These are phyloP conservation scores for Pleurostoma richardsiae DNA, from an alignment of 2,329 filamentous ascomycete species.

Conservation along the genomic window DNA sequence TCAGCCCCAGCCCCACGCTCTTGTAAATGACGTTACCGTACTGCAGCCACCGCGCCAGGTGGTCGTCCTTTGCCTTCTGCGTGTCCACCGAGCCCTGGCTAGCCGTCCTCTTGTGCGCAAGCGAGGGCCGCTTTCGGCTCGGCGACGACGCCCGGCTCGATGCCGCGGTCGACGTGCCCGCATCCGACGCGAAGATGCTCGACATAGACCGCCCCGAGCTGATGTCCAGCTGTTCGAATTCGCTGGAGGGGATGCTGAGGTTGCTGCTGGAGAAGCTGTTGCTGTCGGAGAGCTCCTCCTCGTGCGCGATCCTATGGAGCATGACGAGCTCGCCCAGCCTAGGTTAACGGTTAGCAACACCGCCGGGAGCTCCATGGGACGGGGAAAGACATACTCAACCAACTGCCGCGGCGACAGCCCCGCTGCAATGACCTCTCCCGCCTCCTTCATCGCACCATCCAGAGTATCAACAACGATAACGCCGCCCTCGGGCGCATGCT, in stretches of 20 bases:
- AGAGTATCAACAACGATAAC: slow-evolving; percentile 72
- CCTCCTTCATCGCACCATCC: slow-evolving; percentile 73
- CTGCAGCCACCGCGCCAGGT: slow-evolving; percentile 50
- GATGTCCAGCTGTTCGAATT: slow-evolving; percentile 26
- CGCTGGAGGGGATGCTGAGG: slow-evolving; percentile 24
- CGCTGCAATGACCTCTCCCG: slow-evolving; percentile 81
- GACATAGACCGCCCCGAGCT: slow-evolving; percentile 29
- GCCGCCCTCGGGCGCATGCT: slow-evolving; percentile 57
- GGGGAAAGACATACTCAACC: slow-evolving; percentile 57
- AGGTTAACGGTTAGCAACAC: neutral
- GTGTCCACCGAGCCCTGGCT: slow-evolving; percentile 18
- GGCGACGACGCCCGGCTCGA: slow-evolving; percentile 19
- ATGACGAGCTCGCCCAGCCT: slow-evolving; percentile 74
- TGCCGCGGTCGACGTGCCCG: slow-evolving; percentile 8
- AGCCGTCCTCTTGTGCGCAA: slow-evolving; percentile 21
- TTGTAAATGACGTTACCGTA: slow-evolving; percentile 65
- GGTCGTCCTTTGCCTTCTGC: slow-evolving; percentile 36
- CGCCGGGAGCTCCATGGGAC: neutral
- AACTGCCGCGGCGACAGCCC: slow-evolving; percentile 68
- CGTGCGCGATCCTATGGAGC: slow-evolving; percentile 42
- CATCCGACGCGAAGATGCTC: slow-evolving; percentile 24
- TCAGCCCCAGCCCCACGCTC: slow-evolving; percentile 60
- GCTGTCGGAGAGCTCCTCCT: slow-evolving; percentile 26
- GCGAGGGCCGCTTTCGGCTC: slow-evolving; percentile 10
- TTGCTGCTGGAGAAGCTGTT: slow-evolving; percentile 19